Evolutionary conservation across 352 stramenopile species (phyloP), one percentile per base, ranked within the genome.

Genomic region (Pythium brachiatum): DNA sequence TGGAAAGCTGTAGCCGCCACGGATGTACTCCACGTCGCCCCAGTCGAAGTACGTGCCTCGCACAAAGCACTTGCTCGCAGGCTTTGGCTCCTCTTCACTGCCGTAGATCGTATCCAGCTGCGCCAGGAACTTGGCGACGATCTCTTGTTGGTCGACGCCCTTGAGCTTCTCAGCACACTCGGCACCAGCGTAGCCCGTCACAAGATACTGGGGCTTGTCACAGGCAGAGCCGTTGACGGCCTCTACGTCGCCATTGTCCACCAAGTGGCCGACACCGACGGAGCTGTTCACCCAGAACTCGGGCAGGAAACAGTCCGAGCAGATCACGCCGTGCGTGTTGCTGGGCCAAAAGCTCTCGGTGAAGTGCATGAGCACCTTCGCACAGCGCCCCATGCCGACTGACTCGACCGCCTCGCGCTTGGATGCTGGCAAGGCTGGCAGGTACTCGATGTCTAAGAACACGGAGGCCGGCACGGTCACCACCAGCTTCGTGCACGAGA

Each of bases 231-330:
- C 31, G 1, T n/a, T 62, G 21, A 65, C 44, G 7, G 23, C 47
- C 23, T 57, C 32, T 20, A 58, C 64, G 32, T 91, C 77, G 13
- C 74, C 84, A 46, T 91, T 83, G 21, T 71, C 44, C 43, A 86
- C 66, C 47, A 92, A 34, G 34, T 85, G 65, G 8, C 85, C 85
- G 26, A 92, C 78, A 23, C 85, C 85, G 8, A 76, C 59, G 15
- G 79, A 86, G 64, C 66, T 88, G 68, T 94, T 92, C 38, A 92
- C 71, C 85, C 85, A 94, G 43, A 92, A 94, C 69, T 94, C 85
- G 12, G 85, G 85, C 64, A 94, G 31, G 69, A 94, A 94, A 56
- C 74, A 86, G 34, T 91, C 79, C 23, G 82, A 91, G 69, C 85
- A 94, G 54, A 94, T 84, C 36, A 94, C 76, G 36, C 85, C 85